phyloP scores from a whole-genome alignment of 345 rosid species.

The Euclidium syriacum region DNA sequence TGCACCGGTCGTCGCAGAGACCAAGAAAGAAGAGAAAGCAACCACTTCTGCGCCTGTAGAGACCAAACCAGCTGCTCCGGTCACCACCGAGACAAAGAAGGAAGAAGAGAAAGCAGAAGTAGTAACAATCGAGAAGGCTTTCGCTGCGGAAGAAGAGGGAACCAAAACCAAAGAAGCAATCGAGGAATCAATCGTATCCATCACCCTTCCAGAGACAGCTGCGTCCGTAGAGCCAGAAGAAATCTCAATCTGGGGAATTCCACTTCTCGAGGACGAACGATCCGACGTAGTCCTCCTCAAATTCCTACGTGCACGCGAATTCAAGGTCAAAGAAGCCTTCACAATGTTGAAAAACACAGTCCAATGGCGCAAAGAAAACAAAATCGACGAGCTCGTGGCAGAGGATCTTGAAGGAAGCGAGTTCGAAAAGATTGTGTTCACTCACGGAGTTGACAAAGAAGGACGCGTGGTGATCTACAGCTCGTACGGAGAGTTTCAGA shows the following conservation, averaged over 20 bases:
- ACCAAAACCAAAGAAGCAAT: conserved; percentile 29
- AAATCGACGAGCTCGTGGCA: conserved; percentile 54
- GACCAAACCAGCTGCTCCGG: neutral
- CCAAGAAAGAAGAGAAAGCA: neutral
- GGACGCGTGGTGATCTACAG: conserved; percentile 90
- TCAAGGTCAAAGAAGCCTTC: conserved; percentile 37
- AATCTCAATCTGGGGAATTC: conserved; percentile 33
- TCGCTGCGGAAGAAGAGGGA: conserved; percentile 33
- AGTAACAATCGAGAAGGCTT: conserved; percentile 30
- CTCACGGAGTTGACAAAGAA: conserved; percentile 69
- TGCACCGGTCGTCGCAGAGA: neutral
- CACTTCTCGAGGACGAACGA: conserved; percentile 35
- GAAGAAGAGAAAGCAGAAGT: conserved; percentile 21
- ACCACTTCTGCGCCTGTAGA: neutral
- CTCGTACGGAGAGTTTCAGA: conserved; percentile 72
- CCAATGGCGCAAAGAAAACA: conserved; percentile 41
- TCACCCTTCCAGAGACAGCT: conserved; percentile 30
- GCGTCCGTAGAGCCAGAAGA: conserved; percentile 29
- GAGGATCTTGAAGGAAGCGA: conserved; percentile 62
- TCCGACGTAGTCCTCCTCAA: conserved; percentile 35
- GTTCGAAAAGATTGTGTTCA: conserved; percentile 76
- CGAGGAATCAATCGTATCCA: conserved; percentile 28
- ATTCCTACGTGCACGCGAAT: conserved; percentile 35
- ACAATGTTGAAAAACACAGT: conserved; percentile 33
- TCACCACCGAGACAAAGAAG: conserved; percentile 2